phyloP scores from a whole-genome alignment of 495 filamentous ascomycete genomes.

The Penicillium egyptiacum region DNA sequence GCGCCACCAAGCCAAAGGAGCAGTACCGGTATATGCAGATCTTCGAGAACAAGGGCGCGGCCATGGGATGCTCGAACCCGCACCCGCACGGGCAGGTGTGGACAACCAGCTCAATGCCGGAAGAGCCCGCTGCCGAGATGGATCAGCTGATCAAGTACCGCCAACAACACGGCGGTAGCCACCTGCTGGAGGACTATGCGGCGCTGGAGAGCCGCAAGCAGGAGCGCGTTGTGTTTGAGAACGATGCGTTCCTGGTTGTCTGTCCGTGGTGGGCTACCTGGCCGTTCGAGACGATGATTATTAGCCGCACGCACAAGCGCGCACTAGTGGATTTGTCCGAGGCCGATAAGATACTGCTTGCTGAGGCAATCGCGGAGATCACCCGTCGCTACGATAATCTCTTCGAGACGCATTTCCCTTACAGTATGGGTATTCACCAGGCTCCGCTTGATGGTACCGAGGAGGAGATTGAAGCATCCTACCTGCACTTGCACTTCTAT shows the following conservation, averaged over 20 bases:
- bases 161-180: slow-evolving; percentile 62
- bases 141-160: slow-evolving; percentile 74
- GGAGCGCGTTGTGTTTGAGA: slow-evolving; percentile 85
- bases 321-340: slow-evolving; percentile 76
- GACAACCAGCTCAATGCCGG: slow-evolving; percentile 86
- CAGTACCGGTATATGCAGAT: slow-evolving; percentile 99
- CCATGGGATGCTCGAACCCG: slow-evolving; percentile 99
- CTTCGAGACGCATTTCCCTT: slow-evolving; percentile 95
- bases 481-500: slow-evolving; percentile 97
- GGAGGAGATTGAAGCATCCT: slow-evolving; percentile 80
- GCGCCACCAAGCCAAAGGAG: slow-evolving; percentile 56
- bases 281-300: slow-evolving; percentile 95
- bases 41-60: slow-evolving; percentile 97
- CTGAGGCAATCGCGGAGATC: slow-evolving; percentile 81
- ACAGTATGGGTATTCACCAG: slow-evolving; percentile 92
- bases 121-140: slow-evolving; percentile 80
- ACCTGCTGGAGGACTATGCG: slow-evolving; percentile 85
- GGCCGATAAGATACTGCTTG: slow-evolving; percentile 66
- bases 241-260: slow-evolving; percentile 75
- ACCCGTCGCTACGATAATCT: slow-evolving; percentile 93
- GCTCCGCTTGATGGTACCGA: slow-evolving; percentile 82
- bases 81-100: slow-evolving; percentile 97
- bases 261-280: slow-evolving; percentile 97
- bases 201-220: slow-evolving; percentile 75
- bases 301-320: slow-evolving; percentile 76